Evolutionary conservation across 345 rosid species (phyloP).

Genomic region (Euclidium syriacum): DNA sequence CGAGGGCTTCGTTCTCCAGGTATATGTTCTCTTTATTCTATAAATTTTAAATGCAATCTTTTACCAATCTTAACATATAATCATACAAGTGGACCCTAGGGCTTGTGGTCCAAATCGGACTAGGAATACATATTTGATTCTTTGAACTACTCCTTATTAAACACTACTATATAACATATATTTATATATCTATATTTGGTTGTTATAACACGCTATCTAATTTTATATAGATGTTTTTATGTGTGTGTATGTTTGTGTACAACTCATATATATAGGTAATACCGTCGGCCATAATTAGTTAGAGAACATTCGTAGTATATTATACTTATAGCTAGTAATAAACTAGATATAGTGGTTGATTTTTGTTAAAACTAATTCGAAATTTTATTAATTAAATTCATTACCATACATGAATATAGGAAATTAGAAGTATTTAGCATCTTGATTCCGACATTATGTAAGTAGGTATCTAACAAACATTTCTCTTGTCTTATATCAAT

Average conservation of each 20-base stretch:
- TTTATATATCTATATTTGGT: background rate
- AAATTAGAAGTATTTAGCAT: slow-evolving; percentile 3
- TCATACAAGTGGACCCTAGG: slow-evolving; percentile 19
- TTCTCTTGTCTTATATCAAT: slow-evolving; percentile 19
- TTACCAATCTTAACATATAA: background rate
- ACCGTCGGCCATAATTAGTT: slow-evolving; percentile 10
- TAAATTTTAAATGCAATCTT: background rate
- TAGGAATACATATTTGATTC: slow-evolving; percentile 9
- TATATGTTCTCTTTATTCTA: slow-evolving; percentile 7
- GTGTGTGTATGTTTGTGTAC: slow-evolving; percentile 14
- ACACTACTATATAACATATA: slow-evolving; percentile 14
- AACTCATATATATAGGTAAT: background rate
- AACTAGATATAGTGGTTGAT: background rate
- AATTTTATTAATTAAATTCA: background rate
- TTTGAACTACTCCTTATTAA: slow-evolving; percentile 28
- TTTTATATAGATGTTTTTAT: slow-evolving; percentile 9
- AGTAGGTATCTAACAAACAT: slow-evolving; percentile 25
- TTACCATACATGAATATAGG: background rate
- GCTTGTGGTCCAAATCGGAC: slow-evolving; percentile 19
- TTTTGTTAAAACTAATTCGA: slow-evolving; percentile 4
- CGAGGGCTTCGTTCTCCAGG: slow-evolving; percentile 94
- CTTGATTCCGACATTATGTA: slow-evolving; percentile 23
- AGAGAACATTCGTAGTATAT: background rate
- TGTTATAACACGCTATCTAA: slow-evolving; percentile 25
- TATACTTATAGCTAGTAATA: background rate